These are phyloP conservation scores for Nemania sp. DNA, from an alignment of 2,329 filamentous ascomycete genomes.

Conservation along the genomic window DNA sequence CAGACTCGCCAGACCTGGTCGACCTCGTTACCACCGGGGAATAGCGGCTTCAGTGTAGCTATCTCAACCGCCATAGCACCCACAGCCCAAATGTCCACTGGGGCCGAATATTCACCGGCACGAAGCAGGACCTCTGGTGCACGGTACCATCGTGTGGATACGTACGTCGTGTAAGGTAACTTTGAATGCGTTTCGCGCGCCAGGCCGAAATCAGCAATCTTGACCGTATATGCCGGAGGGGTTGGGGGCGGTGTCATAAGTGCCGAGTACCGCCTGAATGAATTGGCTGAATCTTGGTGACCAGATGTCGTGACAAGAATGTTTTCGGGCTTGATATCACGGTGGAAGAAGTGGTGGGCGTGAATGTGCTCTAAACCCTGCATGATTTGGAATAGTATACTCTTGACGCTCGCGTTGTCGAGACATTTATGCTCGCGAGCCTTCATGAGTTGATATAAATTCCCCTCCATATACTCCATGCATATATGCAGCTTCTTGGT, in stretches of 20 bases:
- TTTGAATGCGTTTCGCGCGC: constrained; percentile 98
- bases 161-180: constrained; percentile 95
- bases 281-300: constrained; percentile 77
- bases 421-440: constrained; percentile 92
- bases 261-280: constrained; percentile 90
- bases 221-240: constrained; percentile 91
- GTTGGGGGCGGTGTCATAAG: constrained; percentile 94
- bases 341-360: constrained; percentile 95
- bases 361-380: constrained; percentile 96
- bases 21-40: constrained; percentile 97
- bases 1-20: constrained; percentile 99
- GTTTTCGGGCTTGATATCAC: constrained; percentile 99
- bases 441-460: constrained; percentile 99
- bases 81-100: constrained; percentile 97
- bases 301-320: constrained; percentile 94
- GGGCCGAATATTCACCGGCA: constrained; percentile 94
- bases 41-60: constrained; percentile 92
- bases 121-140: constrained; percentile 92
- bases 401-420: constrained; percentile 91
- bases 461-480: constrained; percentile 99
- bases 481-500: constrained; percentile 96
- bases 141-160: constrained; percentile 97
- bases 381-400: constrained; percentile 96
- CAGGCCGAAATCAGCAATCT: constrained; percentile 97
- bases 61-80: constrained; percentile 99